phyloP scores from a whole-genome alignment of 176 grass and related monocot species.

The Oryza meridionalis region DNA sequence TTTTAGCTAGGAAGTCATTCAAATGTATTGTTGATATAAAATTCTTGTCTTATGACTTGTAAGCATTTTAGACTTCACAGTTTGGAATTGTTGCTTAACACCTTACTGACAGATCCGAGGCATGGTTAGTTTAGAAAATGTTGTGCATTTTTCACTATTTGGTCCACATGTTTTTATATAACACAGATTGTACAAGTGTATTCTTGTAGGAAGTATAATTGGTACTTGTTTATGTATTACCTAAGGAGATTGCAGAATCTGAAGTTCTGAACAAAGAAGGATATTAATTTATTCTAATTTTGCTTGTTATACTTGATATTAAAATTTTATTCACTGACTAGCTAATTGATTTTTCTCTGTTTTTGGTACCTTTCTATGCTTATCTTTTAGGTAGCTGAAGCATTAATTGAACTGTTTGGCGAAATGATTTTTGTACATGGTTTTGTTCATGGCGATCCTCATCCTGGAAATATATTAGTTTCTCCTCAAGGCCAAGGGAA shows the following conservation, averaged over 20 bases:
- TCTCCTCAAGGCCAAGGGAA: conserved; percentile 69
- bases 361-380: conserved; percentile 3
- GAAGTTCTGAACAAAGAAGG: not conserved
- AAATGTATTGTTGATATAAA: not conserved
- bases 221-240: not conserved
- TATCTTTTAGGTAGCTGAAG: conserved; percentile 75
- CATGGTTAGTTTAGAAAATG: not conserved
- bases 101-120: not conserved
- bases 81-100: not conserved
- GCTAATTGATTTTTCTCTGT: not conserved
- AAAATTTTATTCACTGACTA: conserved; percentile 4
- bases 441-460: conserved; percentile 97
- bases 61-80: not conserved
- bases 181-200: not conserved
- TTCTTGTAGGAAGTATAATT: conserved; percentile 4
- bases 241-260: not conserved
- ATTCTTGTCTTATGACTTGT: not conserved
- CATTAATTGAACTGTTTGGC: conserved; percentile 83
- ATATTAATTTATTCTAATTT: conserved; percentile 17
- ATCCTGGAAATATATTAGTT: conserved; percentile 98
- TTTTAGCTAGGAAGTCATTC: not conserved
- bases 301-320: not conserved
- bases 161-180: not conserved
- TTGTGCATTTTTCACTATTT: conserved; percentile 15
- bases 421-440: conserved; percentile 99